Conservation (phyloP, 371 early-diverging fungal genomes). For the Encephalitozoon hellem region DNA sequence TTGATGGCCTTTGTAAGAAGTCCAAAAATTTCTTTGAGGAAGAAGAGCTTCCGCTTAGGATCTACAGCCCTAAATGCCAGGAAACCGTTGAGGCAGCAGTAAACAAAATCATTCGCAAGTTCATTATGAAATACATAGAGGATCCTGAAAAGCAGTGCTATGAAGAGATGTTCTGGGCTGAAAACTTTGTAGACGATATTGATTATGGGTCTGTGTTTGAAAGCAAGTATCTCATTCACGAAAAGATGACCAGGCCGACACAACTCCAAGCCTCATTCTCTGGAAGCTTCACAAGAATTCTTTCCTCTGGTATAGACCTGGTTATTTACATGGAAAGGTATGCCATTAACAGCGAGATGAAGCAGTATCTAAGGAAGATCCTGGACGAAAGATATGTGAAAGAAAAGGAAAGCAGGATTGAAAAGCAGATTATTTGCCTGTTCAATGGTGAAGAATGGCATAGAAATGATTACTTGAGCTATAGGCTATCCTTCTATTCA, state of each 20-base stretch:
- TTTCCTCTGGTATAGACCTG: conserved; percentile 1
- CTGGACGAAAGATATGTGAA: background rate
- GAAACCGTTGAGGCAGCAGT: background rate
- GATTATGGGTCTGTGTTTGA: conserved; percentile 24
- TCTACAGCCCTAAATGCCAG: conserved; percentile 8
- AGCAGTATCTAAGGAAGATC: background rate
- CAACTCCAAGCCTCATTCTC: background rate
- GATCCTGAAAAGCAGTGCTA: background rate
- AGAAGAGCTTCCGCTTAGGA: background rate
- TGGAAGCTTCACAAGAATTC: conserved; percentile 7
- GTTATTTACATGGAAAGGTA: background rate
- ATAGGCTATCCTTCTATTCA: background rate
- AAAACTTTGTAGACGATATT: conserved; percentile 15
- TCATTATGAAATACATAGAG: conserved; percentile 7
- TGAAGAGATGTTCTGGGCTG: conserved; percentile 1
- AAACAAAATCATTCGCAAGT: background rate
- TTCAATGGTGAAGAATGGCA: conserved; percentile 3
- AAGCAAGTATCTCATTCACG: conserved; percentile 24
- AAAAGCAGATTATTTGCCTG: background rate
- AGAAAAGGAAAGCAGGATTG: background rate
- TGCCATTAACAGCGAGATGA: background rate
- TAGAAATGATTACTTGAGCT: background rate
- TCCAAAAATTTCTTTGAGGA: conserved; percentile 8
- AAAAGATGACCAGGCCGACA: conserved; percentile 1
- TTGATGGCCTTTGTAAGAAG: background rate